phyloP scores from a whole-genome alignment of 2,329 filamentous ascomycete species.

The Venturia aucupariae region DNA sequence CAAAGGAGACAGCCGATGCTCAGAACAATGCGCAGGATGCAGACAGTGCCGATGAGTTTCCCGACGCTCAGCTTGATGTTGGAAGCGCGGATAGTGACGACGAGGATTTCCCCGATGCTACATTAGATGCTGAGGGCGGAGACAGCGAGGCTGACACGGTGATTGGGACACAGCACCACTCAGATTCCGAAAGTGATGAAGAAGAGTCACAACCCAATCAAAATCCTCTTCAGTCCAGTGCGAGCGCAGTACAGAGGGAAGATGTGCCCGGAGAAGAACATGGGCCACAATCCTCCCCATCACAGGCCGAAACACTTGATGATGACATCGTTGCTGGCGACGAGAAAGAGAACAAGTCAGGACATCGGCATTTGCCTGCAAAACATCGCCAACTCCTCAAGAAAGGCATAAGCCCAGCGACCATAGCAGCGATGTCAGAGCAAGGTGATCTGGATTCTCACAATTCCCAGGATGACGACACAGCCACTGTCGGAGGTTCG shows the following conservation, averaged over 20 bases:
- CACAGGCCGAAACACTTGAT: conserved; percentile 15
- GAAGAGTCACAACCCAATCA: conserved; percentile 22
- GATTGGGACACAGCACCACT: neutral
- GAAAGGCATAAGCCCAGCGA: conserved; percentile 21
- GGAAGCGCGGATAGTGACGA: conserved; percentile 19
- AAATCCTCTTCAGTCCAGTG: conserved; percentile 14
- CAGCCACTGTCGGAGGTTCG: conserved; percentile 18
- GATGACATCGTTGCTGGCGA: conserved; percentile 20
- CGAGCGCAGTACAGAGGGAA: conserved; percentile 16
- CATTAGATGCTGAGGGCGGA: conserved; percentile 15
- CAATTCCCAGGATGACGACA: conserved; percentile 26
- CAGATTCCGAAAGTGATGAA: conserved; percentile 25
- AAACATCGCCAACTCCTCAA: conserved; percentile 29
- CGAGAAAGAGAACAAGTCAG: conserved; percentile 21
- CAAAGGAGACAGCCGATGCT: conserved; percentile 21
- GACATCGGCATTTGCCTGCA: conserved; percentile 29
- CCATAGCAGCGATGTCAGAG: neutral
- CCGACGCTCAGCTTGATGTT: conserved; percentile 24
- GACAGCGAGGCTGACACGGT: conserved; percentile 20
- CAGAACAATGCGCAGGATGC: conserved; percentile 23
- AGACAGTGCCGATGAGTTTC: conserved; percentile 38
- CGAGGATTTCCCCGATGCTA: conserved; percentile 19
- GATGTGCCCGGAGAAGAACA: neutral
- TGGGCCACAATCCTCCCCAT: neutral
- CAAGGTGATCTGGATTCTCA: conserved; percentile 5